A percentile compares a stretch with the other conserved stretches of the same genome.
Evolutionary conservation across 75 land plant genomes (phyloP).

Genomic region (Selaginella tamariscina): DNA sequence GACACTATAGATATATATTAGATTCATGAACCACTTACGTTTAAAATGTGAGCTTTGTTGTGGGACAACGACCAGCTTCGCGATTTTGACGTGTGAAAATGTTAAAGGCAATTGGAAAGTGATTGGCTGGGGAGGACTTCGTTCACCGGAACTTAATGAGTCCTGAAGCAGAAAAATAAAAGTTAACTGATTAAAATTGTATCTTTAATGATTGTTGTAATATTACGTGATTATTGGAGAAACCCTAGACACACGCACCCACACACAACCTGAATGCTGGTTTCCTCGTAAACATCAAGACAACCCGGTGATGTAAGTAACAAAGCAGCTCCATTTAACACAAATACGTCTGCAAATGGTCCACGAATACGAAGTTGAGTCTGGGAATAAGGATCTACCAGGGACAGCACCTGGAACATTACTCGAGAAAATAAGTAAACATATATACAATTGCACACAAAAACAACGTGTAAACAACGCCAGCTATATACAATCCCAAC

Average conservation of each 20-base stretch:
- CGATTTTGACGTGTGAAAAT: conserved; percentile 40
- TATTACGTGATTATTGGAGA: no score
- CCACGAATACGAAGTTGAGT: conserved; percentile 62
- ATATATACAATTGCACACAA: no score
- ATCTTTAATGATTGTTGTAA: no score
- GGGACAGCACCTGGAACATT: conserved; percentile 22
- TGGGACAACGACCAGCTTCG: conserved; percentile 34
- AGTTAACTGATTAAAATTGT: no score
- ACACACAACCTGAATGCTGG: no score
- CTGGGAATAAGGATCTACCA: conserved; percentile 31
- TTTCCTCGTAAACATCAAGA: conserved; percentile 61
- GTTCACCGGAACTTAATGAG: background rate
- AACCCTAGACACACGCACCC: no score
- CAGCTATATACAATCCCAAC: no score
- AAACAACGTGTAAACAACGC: no score
- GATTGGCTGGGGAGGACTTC: conserved; percentile 35
- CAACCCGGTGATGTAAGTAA: conserved; percentile 77
- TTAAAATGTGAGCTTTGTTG: no score
- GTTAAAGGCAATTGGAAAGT: conserved; percentile 40
- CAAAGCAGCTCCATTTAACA: conserved; percentile 30
- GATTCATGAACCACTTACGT: no score
- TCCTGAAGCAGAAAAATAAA: no score
- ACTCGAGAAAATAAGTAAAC: background rate
- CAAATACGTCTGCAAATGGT: conserved; percentile 77
- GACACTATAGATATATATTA: no score